Evolutionary conservation across 352 stramenopile genomes (phyloP), one percentile per base, ranked within the genome.

Genomic region (Thalassiosira ordinaria): DNA sequence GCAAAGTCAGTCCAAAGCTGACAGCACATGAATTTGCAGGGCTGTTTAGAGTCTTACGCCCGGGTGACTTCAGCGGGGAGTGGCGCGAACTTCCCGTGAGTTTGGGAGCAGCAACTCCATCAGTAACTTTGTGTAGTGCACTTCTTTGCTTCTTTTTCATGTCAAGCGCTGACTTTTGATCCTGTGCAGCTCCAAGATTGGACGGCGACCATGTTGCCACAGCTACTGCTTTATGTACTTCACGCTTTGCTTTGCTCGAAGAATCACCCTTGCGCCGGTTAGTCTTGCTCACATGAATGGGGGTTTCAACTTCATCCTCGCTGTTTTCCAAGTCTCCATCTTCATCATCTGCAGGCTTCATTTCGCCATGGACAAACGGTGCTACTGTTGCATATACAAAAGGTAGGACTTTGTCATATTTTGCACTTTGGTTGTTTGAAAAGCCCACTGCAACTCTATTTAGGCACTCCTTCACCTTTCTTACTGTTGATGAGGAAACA

Each of bases 241-340:
- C 70, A 20, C 85, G 67, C 53, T 72, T 49, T 46, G 18, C 14
- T 5, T 72, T 69, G 37, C 20, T 62, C 74, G 27, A 14, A n/a
- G 67, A 76, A 61, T 49, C 27, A 35, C 39, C 35, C 14, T 24
- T 64, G 11, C 18, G 14, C 53, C 27, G 22, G 46, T 75, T 82
- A 27, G 72, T 64, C 55, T 83, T 87, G 57, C 84, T 91, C 18
- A 92, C 70, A 84, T 88, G 47, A 9, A 91, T 80, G 18, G 74
- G 60, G 8, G 49, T 69, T 26, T 80, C 77, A 59, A 68, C 74
- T 41, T 89, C 81, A 47, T 86, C 67, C 59, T 89, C 79, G 41
- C 87, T 89, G 37, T 89, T 71, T 93, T 89, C 80, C 91, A 96
- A 31, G 93, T 93, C 18, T 81, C 88, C 74, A 94, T 97, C 85